Conservation (phyloP, 1,284 basidiomycete genomes). For the Rhodotorula mucilaginosa region DNA sequence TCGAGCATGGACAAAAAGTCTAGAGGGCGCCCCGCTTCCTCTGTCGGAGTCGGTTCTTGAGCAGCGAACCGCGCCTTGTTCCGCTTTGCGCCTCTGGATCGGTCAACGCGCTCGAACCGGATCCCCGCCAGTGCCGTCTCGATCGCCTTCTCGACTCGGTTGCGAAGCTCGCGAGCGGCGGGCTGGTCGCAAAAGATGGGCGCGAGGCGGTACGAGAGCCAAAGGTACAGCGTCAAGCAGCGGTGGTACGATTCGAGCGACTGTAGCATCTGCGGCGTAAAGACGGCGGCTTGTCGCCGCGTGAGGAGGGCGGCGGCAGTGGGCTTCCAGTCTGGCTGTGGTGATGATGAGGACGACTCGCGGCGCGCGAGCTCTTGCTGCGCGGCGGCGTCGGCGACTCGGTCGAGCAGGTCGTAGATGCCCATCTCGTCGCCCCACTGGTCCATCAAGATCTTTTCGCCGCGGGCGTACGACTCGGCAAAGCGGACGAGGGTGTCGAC, state of each 20-base stretch:
- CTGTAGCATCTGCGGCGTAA: slow-evolving; percentile 19
- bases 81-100: slow-evolving; percentile 17
- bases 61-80: slow-evolving; percentile 19
- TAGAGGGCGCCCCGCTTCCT: background rate
- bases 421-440: slow-evolving; percentile 48
- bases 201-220: slow-evolving; percentile 76
- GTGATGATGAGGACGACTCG: background rate
- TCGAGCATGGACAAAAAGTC: background rate
- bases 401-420: slow-evolving; percentile 54
- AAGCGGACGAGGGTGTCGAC: slow-evolving; percentile 49
- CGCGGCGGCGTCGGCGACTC: slow-evolving; percentile 34
- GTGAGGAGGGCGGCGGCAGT: background rate
- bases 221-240: slow-evolving; percentile 76
- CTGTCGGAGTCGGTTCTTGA: background rate
- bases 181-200: slow-evolving; percentile 66
- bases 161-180: slow-evolving; percentile 50
- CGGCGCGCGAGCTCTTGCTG: background rate
- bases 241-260: slow-evolving; percentile 80
- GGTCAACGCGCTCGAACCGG: slow-evolving; percentile 41
- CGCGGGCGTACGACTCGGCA: slow-evolving; percentile 49
- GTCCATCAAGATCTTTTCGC: slow-evolving; percentile 50
- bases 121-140: slow-evolving; percentile 47
- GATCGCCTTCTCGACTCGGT: slow-evolving; percentile 38
- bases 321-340: background rate
- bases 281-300: slow-evolving; percentile 10